A percentile compares a stretch with the other conserved stretches of the same genome.
These are phyloP conservation scores for Buxus sempervirens DNA, from an alignment of 164 flowering plant genomes.

Conservation along the genomic window DNA sequence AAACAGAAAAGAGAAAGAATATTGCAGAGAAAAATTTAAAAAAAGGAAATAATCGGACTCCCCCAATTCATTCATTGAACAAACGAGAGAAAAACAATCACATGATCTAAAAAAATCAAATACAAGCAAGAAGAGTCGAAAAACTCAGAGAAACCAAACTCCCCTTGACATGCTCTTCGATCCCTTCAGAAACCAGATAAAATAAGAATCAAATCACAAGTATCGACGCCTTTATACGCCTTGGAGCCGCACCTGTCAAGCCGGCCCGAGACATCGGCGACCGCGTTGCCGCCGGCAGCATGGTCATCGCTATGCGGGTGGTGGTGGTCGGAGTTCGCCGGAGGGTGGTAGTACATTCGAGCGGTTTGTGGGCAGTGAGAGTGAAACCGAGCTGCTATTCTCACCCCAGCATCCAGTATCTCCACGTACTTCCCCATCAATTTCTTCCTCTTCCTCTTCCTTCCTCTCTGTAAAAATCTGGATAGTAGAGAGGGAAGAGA, in stretches of 20 bases:
- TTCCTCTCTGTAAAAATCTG: not conserved
- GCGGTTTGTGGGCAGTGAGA: constrained; percentile 51
- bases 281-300: not conserved
- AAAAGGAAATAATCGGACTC: too few species aligned
- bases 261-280: constrained; percentile 1
- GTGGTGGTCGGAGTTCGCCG: constrained; percentile 10
- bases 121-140: too few species aligned
- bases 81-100: too few species aligned
- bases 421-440: constrained; percentile 35
- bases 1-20: too few species aligned
- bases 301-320: not conserved
- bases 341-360: constrained; percentile 46
- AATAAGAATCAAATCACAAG: constrained; percentile 22
- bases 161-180: too few species aligned
- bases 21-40: too few species aligned
- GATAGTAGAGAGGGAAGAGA: not conserved
- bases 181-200: constrained; percentile 1
- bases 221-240: not conserved
- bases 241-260: constrained; percentile 8
- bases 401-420: constrained; percentile 33
- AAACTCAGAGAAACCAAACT: too few species aligned
- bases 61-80: too few species aligned
- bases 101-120: too few species aligned
- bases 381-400: constrained; percentile 33
- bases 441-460: not conserved